Conservation (phyloP, 352 stramenopile genomes). For the Phytophthora litchii region DNA sequence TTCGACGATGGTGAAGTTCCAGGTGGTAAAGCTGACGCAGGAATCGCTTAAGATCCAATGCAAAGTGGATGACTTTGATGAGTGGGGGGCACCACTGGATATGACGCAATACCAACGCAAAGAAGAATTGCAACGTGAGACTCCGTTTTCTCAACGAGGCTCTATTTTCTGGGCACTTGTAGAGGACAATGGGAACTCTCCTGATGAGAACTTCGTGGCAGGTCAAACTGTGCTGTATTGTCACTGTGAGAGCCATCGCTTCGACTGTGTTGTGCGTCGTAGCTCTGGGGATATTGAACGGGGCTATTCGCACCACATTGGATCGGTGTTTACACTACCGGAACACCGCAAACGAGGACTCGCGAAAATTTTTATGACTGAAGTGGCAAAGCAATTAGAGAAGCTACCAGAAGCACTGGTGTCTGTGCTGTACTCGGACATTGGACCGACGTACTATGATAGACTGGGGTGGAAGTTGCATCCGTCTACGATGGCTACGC, state of each 20-base stretch:
- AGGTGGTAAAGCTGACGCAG: background rate
- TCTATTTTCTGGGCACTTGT: conserved; percentile 79
- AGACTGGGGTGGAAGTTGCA: conserved; percentile 60
- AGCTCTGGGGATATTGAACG: conserved; percentile 39
- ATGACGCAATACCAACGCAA: conserved; percentile 55
- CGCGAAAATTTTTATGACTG: conserved; percentile 49
- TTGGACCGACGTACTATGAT: conserved; percentile 71
- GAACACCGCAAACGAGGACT: conserved; percentile 52
- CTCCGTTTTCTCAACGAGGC: conserved; percentile 50
- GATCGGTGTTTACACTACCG: conserved; percentile 71
- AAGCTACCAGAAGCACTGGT: conserved; percentile 34
- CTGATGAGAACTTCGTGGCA: conserved; percentile 13
- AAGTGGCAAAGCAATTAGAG: conserved; percentile 41
- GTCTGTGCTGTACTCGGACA: conserved; percentile 72
- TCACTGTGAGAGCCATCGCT: conserved; percentile 68
- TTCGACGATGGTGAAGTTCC: background rate
- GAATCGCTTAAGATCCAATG: background rate
- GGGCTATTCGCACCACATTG: conserved; percentile 65
- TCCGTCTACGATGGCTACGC: conserved; percentile 46
- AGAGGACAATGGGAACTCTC: conserved; percentile 33
- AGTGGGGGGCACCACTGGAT: conserved; percentile 48
- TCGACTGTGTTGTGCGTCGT: conserved; percentile 49
- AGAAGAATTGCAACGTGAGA: conserved; percentile 53
- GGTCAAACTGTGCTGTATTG: conserved; percentile 39
- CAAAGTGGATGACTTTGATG: conserved; percentile 37